Evolutionary conservation across 495 filamentous ascomycete genomes (phyloP), one percentile per base, ranked within the genome.

Genomic region (Haplographium delicatum): DNA sequence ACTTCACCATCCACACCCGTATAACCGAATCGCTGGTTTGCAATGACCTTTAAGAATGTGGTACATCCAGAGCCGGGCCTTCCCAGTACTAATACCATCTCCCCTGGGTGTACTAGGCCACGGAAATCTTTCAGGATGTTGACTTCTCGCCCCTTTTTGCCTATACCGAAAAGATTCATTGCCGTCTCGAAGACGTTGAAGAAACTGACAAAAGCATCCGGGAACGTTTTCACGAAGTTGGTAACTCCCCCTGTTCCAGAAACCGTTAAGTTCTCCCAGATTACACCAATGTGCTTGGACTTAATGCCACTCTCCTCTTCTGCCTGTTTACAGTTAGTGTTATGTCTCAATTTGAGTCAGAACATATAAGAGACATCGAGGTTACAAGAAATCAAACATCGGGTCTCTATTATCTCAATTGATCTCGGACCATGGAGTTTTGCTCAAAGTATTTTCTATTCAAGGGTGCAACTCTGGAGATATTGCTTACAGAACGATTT

Each of bases 211-310:
- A 95, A 84, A 5, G 86, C 84, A 61, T 88, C 83, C 0, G 89
- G 89, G 60, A 93, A 94, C 1, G 88, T 93, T 48, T 84, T 81
- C 45, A 91, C 86, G 47, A 76, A 85, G 60, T 85, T 89, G 59
- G 83, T 84, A 25, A 78, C 72, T 10, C 87, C 87, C 10, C 86
- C 85, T 44, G 86, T 78, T 16, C 89, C 89, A 60, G 80, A 82
- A 25, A 93, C 88, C 0, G 86, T 86, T 33, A 95, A 68, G 25
- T 78, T 74, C 37, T 90, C 78, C 87, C 86, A 95, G 38, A 86
- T 76, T 0, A 93, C 87, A 39, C 86, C 84, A 38, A 91, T 83
- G 45, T 82, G 79, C 67, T 95, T 95, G 18, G 80, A 72, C 58
- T 80, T 81, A 57, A 93, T 91, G 2, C 89, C 89, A 9, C 85